Evolutionary conservation across 1,139 yeast species (phyloP), one percentile per base, ranked within the genome.

Genomic region (Geotrichum siamense): DNA sequence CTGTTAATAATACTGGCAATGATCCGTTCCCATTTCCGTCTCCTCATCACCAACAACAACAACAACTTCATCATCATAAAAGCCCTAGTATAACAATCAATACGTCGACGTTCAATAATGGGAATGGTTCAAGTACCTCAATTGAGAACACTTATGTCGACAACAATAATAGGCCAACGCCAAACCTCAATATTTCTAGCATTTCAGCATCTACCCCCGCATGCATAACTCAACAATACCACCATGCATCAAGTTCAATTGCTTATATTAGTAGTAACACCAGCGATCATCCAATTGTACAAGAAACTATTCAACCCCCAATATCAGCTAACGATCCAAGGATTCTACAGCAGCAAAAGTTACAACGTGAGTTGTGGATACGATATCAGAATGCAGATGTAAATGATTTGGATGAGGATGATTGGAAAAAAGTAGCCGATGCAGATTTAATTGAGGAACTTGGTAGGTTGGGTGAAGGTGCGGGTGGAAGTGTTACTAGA

Each of bases 401-500:
- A 30, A 76, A 76, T 39, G 75, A 76, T 30, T 63, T 89, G 44
- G 79, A 80, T 25, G 89, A 84, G 37, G 79, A 76, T 20, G 89
- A 82, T 48, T 89, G 97, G 96, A 75, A 76, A 51, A 56, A 63
- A 10, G 69, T 81, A 3, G 82, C 84, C 23, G 70, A 76, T 48
- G 65, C 70, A 27, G 75, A 74, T 35, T 72, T 73, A 31, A 82
- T 85, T 38, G 67, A 72, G 5, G 82, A 80, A 43, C 55, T 87
- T 33, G 78, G 79, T 26, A 71, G 77, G 33, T 64, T 91, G 15
- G 98, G 98, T 15, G 97, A 91, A 66, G 98, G 98, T 13, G 82
- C 84, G 36, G 95, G 96, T 9, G 98, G 98, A 1, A 74, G 86
- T 16, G 98, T 91, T 9, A 74, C 82, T 20, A 78, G 85, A 58